Conservation (phyloP, 2,329 filamentous ascomycete genomes). For the Fusarium kyushuense region DNA sequence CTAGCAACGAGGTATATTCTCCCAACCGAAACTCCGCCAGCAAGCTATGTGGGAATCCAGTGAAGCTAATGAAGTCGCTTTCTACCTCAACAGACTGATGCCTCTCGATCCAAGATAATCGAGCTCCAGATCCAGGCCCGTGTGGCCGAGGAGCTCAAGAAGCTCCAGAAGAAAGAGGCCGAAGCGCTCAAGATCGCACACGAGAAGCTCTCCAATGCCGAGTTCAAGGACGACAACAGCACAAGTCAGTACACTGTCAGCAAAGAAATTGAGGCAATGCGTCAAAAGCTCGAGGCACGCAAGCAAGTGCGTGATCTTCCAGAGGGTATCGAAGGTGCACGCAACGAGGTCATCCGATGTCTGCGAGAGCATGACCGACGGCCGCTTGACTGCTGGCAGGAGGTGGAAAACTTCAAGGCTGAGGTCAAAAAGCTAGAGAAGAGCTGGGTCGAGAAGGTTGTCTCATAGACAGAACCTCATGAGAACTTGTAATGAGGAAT, state of each 20-base stretch:
- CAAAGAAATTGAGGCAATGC: conserved; percentile 70
- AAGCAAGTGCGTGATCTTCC: conserved; percentile 77
- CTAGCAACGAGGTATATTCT: conserved; percentile 80
- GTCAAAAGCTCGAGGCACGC: conserved; percentile 69
- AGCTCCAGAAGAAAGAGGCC: conserved; percentile 77
- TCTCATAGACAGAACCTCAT: conserved; percentile 56
- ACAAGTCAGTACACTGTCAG: conserved; percentile 63
- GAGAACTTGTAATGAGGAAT: conserved; percentile 10
- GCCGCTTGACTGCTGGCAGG: conserved; percentile 93
- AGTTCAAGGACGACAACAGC: conserved; percentile 50
- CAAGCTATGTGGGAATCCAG: background rate
- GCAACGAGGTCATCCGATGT: conserved; percentile 81
- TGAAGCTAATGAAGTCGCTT: conserved; percentile 30
- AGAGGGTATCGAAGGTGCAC: conserved; percentile 77
- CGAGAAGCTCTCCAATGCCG: conserved; percentile 68
- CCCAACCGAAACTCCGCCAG: background rate
- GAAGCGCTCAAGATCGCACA: conserved; percentile 76
- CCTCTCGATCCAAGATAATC: conserved; percentile 82
- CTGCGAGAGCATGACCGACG: conserved; percentile 85
- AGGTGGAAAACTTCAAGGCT: conserved; percentile 90
- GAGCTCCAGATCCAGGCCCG: conserved; percentile 91
- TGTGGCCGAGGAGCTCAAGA: conserved; percentile 85
- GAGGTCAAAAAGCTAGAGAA: conserved; percentile 90
- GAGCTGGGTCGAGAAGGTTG: conserved; percentile 86
- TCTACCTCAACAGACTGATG: conserved; percentile 77